phyloP scores from a whole-genome alignment of 306 rosid genomes.

The Cicer chorassanicum region DNA sequence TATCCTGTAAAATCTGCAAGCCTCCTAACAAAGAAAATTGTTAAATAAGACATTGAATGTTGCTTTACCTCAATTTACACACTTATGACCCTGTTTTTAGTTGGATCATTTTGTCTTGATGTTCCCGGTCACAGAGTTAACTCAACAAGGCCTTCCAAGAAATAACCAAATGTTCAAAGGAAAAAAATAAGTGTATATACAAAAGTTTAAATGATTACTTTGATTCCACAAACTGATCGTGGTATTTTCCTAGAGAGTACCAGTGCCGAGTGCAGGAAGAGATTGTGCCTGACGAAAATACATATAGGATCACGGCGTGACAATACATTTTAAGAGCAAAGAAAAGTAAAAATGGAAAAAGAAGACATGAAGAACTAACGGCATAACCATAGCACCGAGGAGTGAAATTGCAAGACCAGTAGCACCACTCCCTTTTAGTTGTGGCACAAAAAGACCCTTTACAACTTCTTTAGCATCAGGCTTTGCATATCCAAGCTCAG shows the following conservation, averaged over 20 bases:
- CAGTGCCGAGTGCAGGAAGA: slow-evolving; percentile 96
- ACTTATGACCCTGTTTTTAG: slow-evolving; percentile 7
- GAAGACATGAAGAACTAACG: slow-evolving; percentile 63
- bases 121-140: slow-evolving; percentile 27
- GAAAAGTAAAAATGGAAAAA: slow-evolving; percentile 2
- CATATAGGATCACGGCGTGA: slow-evolving; percentile 37
- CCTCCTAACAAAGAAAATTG: slow-evolving; percentile 63
- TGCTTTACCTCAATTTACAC: slow-evolving; percentile 31
- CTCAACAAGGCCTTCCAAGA: slow-evolving; percentile 22
- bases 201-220: slow-evolving; percentile 54
- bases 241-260: slow-evolving; percentile 97
- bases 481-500: slow-evolving; percentile 89
- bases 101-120: slow-evolving; percentile 7
- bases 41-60: slow-evolving; percentile 39
- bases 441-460: slow-evolving; percentile 81
- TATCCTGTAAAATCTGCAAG: slow-evolving; percentile 87
- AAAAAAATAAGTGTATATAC: neutral
- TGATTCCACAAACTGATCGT: slow-evolving; percentile 79
- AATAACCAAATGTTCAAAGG: slow-evolving; percentile 13
- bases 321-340: slow-evolving; percentile 6
- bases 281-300: slow-evolving; percentile 78
- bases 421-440: slow-evolving; percentile 89
- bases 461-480: slow-evolving; percentile 75
- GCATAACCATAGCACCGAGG: slow-evolving; percentile 99
- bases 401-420: slow-evolving; percentile 98